Conservation (phyloP, 2,329 filamentous ascomycete species). For the Rugonectria rugulosa region DNA sequence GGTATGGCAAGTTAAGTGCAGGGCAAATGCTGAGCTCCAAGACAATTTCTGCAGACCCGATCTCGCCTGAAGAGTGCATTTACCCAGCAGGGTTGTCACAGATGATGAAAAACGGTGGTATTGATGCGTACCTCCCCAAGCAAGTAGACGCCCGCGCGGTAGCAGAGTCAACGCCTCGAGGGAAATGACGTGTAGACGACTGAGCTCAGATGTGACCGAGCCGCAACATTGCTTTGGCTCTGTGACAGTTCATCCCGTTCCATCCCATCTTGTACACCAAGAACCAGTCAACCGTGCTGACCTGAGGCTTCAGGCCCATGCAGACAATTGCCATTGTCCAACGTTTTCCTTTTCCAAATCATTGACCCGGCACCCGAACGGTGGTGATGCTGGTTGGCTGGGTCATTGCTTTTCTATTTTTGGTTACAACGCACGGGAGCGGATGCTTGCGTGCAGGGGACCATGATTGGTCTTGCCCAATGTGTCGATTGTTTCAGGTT, state of each 20-base stretch:
- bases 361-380: constrained; percentile 8
- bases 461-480: constrained; percentile 35
- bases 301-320: constrained; percentile 5
- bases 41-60: constrained; percentile 30
- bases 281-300: background rate
- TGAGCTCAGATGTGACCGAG: background rate
- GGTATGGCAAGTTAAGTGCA: too few relatives aligned
- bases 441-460: constrained; percentile 12
- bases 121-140: constrained; percentile 21
- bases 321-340: constrained; percentile 11
- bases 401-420: constrained; percentile 39
- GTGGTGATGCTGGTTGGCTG: constrained; percentile 10
- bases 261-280: constrained; percentile 4
- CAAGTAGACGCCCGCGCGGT: constrained; percentile 12
- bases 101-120: constrained; percentile 27
- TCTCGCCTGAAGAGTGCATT: constrained; percentile 32
- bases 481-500: constrained; percentile 48
- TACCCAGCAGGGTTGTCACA: constrained; percentile 31
- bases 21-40: constrained; percentile 20
- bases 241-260: constrained; percentile 16
- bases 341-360: constrained; percentile 13
- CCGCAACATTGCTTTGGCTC: background rate
- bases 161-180: background rate
- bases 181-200: background rate
- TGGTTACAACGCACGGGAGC: constrained; percentile 22